Conservation (phyloP, 23 red algal species). For the Gracilaria caudata region DNA sequence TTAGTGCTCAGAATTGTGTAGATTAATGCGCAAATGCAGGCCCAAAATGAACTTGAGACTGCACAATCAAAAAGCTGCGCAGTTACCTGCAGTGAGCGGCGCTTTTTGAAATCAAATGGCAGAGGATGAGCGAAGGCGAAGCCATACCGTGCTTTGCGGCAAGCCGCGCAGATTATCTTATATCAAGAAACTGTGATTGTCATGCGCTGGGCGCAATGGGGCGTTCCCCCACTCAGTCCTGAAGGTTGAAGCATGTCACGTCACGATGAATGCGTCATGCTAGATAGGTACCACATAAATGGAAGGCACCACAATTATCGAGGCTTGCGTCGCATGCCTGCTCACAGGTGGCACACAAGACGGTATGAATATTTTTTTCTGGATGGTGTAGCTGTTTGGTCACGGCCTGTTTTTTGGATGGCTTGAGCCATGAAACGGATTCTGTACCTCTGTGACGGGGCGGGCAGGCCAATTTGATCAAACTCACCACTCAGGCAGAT, state of each 20-base stretch:
- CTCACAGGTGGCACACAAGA: neutral
- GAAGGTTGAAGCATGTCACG: neutral
- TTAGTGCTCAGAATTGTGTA: no score
- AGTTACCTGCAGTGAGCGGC: no score
- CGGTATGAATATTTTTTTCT: neutral
- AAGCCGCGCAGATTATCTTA: neutral
- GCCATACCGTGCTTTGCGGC: neutral
- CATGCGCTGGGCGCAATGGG: no score
- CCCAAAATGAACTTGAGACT: no score
- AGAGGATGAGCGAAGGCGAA: neutral
- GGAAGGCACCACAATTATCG: neutral
- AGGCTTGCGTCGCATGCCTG: neutral
- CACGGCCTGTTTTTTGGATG: neutral
- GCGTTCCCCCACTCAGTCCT: no score
- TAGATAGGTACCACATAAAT: neutral
- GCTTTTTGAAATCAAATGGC: neutral
- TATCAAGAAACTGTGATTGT: no score
- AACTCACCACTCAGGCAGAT: neutral
- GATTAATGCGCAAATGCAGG: no score
- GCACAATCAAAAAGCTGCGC: no score
- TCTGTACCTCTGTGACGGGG: neutral
- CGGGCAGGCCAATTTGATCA: neutral
- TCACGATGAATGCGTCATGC: neutral
- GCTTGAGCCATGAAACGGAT: neutral
- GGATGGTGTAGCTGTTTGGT: neutral